These are phyloP conservation scores for Parafenestella ontariensis DNA, from an alignment of 2,329 filamentous ascomycete genomes.

Conservation along the genomic window DNA sequence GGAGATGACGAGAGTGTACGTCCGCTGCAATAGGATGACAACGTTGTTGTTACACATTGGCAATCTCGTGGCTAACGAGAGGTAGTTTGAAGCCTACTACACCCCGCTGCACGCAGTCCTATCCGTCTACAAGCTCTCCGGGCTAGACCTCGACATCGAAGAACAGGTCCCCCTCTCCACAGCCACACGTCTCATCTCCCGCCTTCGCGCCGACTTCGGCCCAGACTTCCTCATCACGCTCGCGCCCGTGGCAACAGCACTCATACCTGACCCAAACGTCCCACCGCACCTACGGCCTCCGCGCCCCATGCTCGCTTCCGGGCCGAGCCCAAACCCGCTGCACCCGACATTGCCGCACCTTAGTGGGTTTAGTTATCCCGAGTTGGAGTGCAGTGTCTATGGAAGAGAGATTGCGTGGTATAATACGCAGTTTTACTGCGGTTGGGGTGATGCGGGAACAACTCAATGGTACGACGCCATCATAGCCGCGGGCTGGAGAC, in stretches of 20 bases:
- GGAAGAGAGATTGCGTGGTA: constrained; percentile 75
- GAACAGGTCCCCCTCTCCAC: constrained; percentile 74
- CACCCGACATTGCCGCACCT: constrained; percentile 62
- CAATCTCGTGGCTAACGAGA: constrained; percentile 1
- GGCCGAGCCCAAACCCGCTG: constrained; percentile 42
- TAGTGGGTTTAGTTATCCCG: constrained; percentile 81
- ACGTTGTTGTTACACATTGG: background rate
- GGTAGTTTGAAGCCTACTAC: constrained; percentile 78
- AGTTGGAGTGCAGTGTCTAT: constrained; percentile 64
- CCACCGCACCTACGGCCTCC: constrained; percentile 39
- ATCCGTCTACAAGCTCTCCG: constrained; percentile 56
- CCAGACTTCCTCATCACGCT: constrained; percentile 76
- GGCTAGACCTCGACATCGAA: constrained; percentile 61
- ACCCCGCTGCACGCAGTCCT: constrained; percentile 71
- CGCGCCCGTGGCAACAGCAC: constrained; percentile 79
- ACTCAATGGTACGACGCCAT: constrained; percentile 61
- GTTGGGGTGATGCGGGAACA: constrained; percentile 74
- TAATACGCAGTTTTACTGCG: constrained; percentile 92
- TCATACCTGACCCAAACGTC: constrained; percentile 58
- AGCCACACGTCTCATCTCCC: constrained; percentile 60
- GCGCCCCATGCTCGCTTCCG: constrained; percentile 36
- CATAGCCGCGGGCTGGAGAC: constrained; percentile 71
- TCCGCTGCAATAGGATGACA: background rate
- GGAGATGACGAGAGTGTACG: constrained; percentile 43
- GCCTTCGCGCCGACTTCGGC: constrained; percentile 69